Conservation (phyloP, 2,329 filamentous ascomycete genomes). For the Monosporascus cannonballus region DNA sequence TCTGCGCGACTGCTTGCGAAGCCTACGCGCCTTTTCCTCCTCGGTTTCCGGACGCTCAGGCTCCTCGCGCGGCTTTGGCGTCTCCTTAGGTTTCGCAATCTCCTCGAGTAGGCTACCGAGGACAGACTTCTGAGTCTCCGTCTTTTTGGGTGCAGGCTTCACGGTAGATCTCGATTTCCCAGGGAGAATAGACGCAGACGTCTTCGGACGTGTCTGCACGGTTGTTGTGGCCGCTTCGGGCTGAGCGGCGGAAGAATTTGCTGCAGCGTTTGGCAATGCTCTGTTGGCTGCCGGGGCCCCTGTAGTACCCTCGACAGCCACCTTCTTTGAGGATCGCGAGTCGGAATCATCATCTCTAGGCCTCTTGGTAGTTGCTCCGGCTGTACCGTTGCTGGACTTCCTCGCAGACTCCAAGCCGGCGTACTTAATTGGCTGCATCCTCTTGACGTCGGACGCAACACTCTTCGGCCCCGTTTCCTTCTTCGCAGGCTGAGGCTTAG, state of each 20-base stretch:
- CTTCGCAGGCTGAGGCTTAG: conserved; percentile 7
- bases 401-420: conserved; percentile 21
- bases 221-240: conserved; percentile 9
- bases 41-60: conserved; percentile 55
- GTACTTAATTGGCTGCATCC: conserved; percentile 18
- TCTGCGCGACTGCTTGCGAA: conserved; percentile 66
- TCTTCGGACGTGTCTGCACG: conserved; percentile 16
- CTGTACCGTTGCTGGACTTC: conserved; percentile 13
- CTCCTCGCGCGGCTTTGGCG: conserved; percentile 30
- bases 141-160: conserved; percentile 37
- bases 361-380: conserved; percentile 26
- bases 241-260: conserved; percentile 2
- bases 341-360: conserved; percentile 34
- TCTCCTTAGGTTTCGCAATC: conserved; percentile 46
- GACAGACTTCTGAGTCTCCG: conserved; percentile 26
- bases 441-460: conserved; percentile 8
- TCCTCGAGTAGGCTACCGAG: conserved; percentile 48
- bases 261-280: conserved; percentile 15
- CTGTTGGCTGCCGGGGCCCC: conserved; percentile 27
- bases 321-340: conserved; percentile 31
- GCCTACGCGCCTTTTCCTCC: conserved; percentile 59
- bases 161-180: conserved; percentile 40
- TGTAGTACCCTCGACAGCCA: conserved; percentile 25
- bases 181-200: conserved; percentile 33
- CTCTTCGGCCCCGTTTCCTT: conserved; percentile 9